Percentiles rank a stretch among this genome's conserved stretches.
These are phyloP conservation scores for Dendrobium chrysotoxum DNA, from an alignment of 106 monocot genomes.

Conservation along the genomic window DNA sequence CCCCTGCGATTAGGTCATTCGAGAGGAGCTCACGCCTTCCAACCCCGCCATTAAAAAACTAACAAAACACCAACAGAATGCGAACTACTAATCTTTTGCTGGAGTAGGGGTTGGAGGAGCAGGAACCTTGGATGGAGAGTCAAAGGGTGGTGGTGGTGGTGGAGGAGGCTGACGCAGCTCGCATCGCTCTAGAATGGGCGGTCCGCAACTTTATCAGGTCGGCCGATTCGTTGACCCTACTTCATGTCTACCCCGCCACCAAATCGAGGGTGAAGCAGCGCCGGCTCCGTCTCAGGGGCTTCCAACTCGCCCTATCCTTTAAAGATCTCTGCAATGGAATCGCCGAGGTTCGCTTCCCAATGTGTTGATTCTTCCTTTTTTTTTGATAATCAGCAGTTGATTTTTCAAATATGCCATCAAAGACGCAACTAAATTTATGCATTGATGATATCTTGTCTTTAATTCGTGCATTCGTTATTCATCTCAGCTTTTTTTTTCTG, in stretches of 20 bases:
- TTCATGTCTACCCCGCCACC: slow-evolving; percentile 55
- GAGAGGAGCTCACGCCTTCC: too few relatives aligned
- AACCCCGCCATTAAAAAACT: too few relatives aligned
- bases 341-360: slow-evolving; percentile 41
- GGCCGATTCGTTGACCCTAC: slow-evolving; percentile 62
- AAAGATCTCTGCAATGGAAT: slow-evolving; percentile 72
- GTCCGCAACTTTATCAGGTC: slow-evolving; percentile 58
- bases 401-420: not conserved
- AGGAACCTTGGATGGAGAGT: slow-evolving; percentile 26
- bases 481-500: not conserved
- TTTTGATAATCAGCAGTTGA: not conserved
- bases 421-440: not conserved
- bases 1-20: too few relatives aligned
- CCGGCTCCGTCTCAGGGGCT: slow-evolving; percentile 58
- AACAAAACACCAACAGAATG: too few relatives aligned
- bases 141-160: slow-evolving; percentile 90
- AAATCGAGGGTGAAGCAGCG: slow-evolving; percentile 55
- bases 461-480: not conserved
- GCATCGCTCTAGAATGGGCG: slow-evolving; percentile 69
- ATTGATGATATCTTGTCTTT: too few relatives aligned
- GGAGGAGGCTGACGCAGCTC: slow-evolving; percentile 60
- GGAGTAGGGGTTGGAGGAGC: not conserved
- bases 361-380: not conserved
- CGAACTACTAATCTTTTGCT: not conserved
- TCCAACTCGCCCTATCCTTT: slow-evolving; percentile 92